Conservation (phyloP, 78 protist genomes). For the Monocercomonoides exilis region DNA sequence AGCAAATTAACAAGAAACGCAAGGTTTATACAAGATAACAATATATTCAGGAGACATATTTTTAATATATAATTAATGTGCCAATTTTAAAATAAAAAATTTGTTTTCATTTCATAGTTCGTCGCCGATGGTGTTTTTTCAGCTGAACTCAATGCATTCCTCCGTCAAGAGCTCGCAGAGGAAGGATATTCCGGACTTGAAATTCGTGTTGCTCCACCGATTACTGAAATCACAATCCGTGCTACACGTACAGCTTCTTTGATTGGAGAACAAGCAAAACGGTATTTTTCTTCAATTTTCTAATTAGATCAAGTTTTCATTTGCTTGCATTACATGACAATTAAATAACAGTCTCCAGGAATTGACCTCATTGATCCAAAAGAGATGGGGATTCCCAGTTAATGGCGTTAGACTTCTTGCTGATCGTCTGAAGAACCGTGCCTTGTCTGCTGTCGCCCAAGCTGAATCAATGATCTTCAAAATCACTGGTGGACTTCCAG, state of each 20-base stretch:
- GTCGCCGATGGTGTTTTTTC: conserved; percentile 95
- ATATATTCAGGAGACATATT: not conserved
- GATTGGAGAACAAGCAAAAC: conserved; percentile 80
- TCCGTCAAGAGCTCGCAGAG: conserved; percentile 88
- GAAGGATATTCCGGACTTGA: conserved; percentile 95
- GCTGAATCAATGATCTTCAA: conserved; percentile 94
- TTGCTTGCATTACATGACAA: no score
- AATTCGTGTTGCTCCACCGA: conserved; percentile 81
- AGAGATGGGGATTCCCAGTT: conserved; percentile 90
- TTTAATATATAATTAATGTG: not conserved
- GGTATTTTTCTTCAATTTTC: not conserved
- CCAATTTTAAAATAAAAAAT: not conserved
- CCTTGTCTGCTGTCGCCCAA: conserved; percentile 97
- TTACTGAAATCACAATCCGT: conserved; percentile 96
- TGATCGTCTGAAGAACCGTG: conserved; percentile 87
- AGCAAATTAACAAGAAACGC: conserved; percentile 6
- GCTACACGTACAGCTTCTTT: conserved; percentile 91
- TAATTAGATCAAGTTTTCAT: not conserved
- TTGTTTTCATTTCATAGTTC: conserved; percentile 59
- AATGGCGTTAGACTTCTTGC: conserved; percentile 83
- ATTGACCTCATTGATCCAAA: conserved; percentile 88
- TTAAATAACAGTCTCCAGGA: conserved; percentile 96
- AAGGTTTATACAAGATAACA: not conserved
- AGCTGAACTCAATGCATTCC: conserved; percentile 97
- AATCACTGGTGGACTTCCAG: conserved; percentile 91